phyloP scores from a whole-genome alignment of 768 basidiomycete genomes.

The Phlebiopsis flavidoalba region DNA sequence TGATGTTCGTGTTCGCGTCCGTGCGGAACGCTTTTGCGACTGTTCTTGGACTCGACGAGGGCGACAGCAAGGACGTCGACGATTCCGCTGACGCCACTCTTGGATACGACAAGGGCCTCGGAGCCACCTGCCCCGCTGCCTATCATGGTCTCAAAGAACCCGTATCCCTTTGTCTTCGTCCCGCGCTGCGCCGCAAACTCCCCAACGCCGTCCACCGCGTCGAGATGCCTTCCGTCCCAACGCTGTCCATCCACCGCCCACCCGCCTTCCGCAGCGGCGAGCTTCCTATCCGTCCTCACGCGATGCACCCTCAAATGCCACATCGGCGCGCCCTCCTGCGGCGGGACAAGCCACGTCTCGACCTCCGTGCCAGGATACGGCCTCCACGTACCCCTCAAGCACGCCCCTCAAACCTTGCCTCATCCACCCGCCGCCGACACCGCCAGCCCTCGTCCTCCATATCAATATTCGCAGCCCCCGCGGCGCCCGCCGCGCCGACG shows the following conservation, averaged over 20 bases:
- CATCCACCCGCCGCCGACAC: constrained; percentile 55
- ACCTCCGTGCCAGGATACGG: constrained; percentile 70
- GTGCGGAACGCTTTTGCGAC: constrained; percentile 52
- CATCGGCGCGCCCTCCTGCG: constrained; percentile 46
- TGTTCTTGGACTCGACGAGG: constrained; percentile 16
- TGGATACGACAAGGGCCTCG: constrained; percentile 48
- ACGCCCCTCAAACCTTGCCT: constrained; percentile 53
- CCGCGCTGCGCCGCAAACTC: constrained; percentile 19
- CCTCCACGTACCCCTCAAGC: constrained; percentile 67
- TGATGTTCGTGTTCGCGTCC: constrained; percentile 70
- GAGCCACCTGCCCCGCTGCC: not conserved
- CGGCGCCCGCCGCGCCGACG: constrained; percentile 65
- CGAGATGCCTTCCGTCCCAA: constrained; percentile 52
- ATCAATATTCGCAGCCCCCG: constrained; percentile 66
- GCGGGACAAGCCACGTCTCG: constrained; percentile 73
- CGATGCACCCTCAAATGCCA: constrained; percentile 73
- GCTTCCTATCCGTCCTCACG: constrained; percentile 43
- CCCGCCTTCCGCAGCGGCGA: constrained; percentile 62
- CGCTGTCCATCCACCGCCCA: constrained; percentile 70
- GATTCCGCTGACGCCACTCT: constrained; percentile 60
- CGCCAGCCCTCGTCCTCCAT: constrained; percentile 65
- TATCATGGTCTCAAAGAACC: constrained; percentile 42
- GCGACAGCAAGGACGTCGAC: constrained; percentile 37
- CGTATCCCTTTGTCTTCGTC: constrained; percentile 24
- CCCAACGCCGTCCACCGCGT: constrained; percentile 25